Base-by-base conservation (phyloP, 2,329 filamentous ascomycete species). In the Fusarium sacchari region DNA sequence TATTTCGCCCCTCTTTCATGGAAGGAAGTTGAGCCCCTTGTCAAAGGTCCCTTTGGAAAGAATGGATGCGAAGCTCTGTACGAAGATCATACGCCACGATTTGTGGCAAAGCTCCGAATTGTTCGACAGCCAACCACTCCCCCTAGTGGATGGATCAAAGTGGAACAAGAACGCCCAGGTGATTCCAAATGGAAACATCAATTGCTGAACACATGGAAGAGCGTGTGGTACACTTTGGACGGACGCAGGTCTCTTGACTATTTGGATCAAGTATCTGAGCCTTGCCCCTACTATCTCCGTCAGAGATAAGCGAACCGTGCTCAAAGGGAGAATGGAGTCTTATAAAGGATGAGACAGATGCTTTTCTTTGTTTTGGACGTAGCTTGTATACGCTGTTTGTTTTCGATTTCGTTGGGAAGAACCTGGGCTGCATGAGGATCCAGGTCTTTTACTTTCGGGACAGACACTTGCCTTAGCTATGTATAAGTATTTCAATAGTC, bases 141-240 rank as follows among this genome's bases (percentile, higher is more conserved):
- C 1, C 28, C 10, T 3, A 49, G 20, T 30, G 28, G 28, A 49
- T 49, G 20, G 46, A 49, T 30, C 10, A 49, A 49, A n/a, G 26
- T 30, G 0, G 28, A 49, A n/a, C 0, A 5, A 17, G 20, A 12
- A 17, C 10, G 0, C 0, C 46, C 6, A 3, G 0, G 13, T 2
- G 4, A 49, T n/a, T 28, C 46, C 1, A 30, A 30, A 0, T 49
- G 46, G 28, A 49, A 30, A 49, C 7, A 0, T 5, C 20, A 49
- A 13, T 1, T 49, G 2, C 0, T 49, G 0, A 13, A n/a, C 46
- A 49, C 28, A 6, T 30, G 46, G 46, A 49, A 49, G 20, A n/a
- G 20, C n/a, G 46, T 49, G 0, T 49, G 26, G 46, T 47, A 22
- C 20, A 46, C 43, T 28, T 26, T 44, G 39, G 4, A n/a, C n/a